Evolutionary conservation across 2,329 filamentous ascomycete species (phyloP), one percentile per base, ranked within the genome.

Genomic region (Sporothrix humicola): DNA sequence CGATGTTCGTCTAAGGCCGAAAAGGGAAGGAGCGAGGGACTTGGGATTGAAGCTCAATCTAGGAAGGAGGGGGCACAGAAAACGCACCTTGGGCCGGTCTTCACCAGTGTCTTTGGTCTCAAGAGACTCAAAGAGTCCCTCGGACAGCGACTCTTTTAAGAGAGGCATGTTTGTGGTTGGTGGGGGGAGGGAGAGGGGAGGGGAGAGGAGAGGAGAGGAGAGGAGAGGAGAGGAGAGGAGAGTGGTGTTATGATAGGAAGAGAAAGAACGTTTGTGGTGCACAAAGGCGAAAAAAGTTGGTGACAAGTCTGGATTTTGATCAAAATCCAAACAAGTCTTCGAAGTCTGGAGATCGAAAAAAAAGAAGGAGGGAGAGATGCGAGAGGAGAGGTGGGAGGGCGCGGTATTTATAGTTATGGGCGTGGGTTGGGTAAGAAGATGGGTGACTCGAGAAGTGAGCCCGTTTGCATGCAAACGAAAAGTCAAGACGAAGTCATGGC

Each of bases 381-480:
- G 37, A 50, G 23, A 68, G 7, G 46, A 26, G 44, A 26, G 20
- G 44, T 42, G n/a, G 26, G 12, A 10, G 42, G n/a, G 4, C 3
- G 42, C 12, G 26, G 13, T 48, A 48, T 68, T 52, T 68, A 68
- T 52, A 37, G 44, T 13, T 10, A 46, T 6, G 15, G 20, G 23
- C 10, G 52, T 37, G 31, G 31, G 31, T 37, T 37, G 31, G 31
- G 31, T 37, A 5, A 10, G 7, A 12, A 20, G 42, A 23, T 12
- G 8, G 1, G 1, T 5, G 65, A 20, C 23, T 52, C 46, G 46
- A 15, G 13, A 20, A 26, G 20, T 15, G 20, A 10, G 46, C 23
- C 6, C 65, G 65, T 52, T 68, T 68, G 65, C 13, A 52, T n/a
- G n/a, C 65, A 68, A 68, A 50, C 44, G 7, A 26, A 52, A 68